These are phyloP conservation scores for Capronia americana DNA, from an alignment of 2,329 filamentous ascomycete genomes.

Conservation along the genomic window DNA sequence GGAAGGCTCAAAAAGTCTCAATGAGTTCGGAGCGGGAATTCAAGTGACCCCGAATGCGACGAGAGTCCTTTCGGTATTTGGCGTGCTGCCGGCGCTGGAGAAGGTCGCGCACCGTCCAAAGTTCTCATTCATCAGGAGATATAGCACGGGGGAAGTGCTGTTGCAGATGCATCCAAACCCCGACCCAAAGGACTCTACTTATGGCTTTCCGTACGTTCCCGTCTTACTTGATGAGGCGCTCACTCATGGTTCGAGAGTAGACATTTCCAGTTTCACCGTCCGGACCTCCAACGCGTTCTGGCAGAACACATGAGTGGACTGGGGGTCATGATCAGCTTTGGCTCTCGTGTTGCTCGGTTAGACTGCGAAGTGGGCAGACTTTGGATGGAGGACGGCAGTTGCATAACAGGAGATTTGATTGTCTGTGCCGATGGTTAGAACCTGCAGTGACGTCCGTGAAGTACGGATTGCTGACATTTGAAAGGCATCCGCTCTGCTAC, in stretches of 20 bases:
- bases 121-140: neutral
- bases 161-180: neutral
- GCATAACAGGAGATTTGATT: neutral
- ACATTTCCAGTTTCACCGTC: neutral
- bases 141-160: neutral
- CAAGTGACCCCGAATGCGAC: neutral
- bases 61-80: neutral
- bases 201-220: constrained; percentile 1
- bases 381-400: constrained; percentile 2
- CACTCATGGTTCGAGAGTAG: neutral
- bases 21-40: neutral
- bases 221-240: neutral
- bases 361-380: neutral
- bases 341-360: neutral
- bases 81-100: neutral
- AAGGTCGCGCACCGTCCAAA: neutral
- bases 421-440: neutral
- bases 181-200: neutral
- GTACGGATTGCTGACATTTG: neutral
- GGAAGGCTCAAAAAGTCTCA: neutral
- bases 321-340: neutral
- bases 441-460: neutral
- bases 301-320: neutral
- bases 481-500: neutral
- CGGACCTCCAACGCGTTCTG: neutral